phyloP scores from a whole-genome alignment of 805 yeast genomes.

The Candida namnaoensis region DNA sequence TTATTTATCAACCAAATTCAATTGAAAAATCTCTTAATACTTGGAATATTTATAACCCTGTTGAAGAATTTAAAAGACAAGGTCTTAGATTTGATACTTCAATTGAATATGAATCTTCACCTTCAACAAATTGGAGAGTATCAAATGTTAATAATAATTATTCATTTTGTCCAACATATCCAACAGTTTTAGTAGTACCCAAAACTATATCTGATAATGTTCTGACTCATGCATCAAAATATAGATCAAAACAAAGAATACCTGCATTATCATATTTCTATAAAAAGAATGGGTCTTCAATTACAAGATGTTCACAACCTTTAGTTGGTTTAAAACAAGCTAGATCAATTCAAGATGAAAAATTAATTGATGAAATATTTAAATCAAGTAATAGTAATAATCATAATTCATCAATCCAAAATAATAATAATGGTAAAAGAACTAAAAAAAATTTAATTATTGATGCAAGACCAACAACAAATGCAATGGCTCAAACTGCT shows the following conservation, averaged over 20 bases:
- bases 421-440: conserved; percentile 16
- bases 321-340: conserved; percentile 83
- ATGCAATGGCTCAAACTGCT: conserved; percentile 95
- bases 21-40: conserved; percentile 57
- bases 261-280: conserved; percentile 80
- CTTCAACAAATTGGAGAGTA: conserved; percentile 52
- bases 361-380: conserved; percentile 66
- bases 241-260: conserved; percentile 75
- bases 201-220: conserved; percentile 72
- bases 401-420: conserved; percentile 7
- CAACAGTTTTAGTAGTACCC: conserved; percentile 63
- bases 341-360: conserved; percentile 88
- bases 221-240: conserved; percentile 74
- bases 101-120: conserved; percentile 2
- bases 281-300: conserved; percentile 59
- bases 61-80: conserved; percentile 64
- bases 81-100: conserved; percentile 33
- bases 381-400: conserved; percentile 41
- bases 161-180: conserved; percentile 69
- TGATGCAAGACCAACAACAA: conserved; percentile 88
- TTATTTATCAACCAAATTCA: conserved; percentile 65
- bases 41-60: conserved; percentile 64
- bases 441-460: conserved; percentile 59
- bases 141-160: conserved; percentile 58
- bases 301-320: conserved; percentile 90